Conservation (phyloP, 2,329 filamentous ascomycete genomes). For the Decorospora gaudefroyi region DNA sequence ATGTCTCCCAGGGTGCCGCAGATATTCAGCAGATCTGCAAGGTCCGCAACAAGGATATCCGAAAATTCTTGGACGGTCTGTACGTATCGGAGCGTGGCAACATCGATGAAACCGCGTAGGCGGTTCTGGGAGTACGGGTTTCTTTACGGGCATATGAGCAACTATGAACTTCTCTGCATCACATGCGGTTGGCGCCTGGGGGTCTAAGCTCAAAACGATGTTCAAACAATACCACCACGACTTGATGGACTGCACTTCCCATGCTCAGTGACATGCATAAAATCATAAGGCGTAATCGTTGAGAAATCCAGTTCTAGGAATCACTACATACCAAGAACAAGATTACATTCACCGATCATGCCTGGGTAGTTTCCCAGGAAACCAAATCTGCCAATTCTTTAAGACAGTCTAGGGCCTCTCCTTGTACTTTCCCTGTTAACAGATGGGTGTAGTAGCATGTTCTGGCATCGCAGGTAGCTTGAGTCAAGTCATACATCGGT, state of each 20-base stretch:
- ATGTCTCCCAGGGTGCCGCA: conserved; percentile 95
- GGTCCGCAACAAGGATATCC: conserved; percentile 99
- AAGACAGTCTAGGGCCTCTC: no score
- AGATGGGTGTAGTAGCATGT: no score
- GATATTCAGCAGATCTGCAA: conserved; percentile 99
- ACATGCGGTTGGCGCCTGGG: conserved; percentile 47
- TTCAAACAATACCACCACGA: conserved; percentile 46
- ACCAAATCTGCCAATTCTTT: no score
- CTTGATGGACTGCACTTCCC: conserved; percentile 23
- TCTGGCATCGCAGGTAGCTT: no score
- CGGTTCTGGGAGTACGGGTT: conserved; percentile 43
- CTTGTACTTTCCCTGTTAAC: no score
- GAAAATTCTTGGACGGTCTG: conserved; percentile 99
- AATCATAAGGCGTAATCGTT: no score
- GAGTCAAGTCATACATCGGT: no score
- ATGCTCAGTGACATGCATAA: background rate
- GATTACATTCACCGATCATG: no score
- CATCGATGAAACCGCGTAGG: conserved; percentile 69
- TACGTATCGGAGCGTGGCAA: conserved; percentile 99
- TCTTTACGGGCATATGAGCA: conserved; percentile 50
- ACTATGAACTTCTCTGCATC: conserved; percentile 50
- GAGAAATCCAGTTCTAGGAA: no score
- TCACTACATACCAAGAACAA: no score
- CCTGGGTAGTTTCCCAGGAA: no score
- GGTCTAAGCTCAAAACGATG: conserved; percentile 47